These are phyloP conservation scores for Yarrowia sp. DNA, from an alignment of 805 yeast genomes.

Conservation along the genomic window DNA sequence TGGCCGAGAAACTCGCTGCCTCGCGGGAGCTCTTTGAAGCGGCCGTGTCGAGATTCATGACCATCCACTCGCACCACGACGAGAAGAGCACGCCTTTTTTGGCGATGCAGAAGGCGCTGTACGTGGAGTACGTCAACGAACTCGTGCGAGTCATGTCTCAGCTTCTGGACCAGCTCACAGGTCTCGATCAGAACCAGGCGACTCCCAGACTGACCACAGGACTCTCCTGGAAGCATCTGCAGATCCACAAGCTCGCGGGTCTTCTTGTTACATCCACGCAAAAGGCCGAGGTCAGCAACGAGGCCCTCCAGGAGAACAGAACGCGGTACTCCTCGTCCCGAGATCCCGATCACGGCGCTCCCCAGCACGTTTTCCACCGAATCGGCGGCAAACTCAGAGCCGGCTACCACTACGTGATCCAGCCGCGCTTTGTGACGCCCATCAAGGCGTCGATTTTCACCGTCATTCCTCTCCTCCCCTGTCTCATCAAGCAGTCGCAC, in stretches of 20 bases:
- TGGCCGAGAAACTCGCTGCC: not conserved
- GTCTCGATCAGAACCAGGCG: not conserved
- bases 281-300: not conserved
- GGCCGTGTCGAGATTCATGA: not conserved
- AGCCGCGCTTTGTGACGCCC: slow-evolving; percentile 28
- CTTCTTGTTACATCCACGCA: not conserved
- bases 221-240: not conserved
- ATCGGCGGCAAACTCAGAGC: not conserved
- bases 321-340: not conserved
- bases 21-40: not conserved
- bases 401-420: not conserved
- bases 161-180: not conserved
- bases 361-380: not conserved
- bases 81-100: not conserved
- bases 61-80: not conserved
- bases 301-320: not conserved
- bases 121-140: slow-evolving; percentile 6
- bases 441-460: slow-evolving; percentile 34
- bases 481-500: slow-evolving; percentile 34
- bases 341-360: not conserved
- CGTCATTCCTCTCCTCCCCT: slow-evolving; percentile 33
- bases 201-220: slow-evolving; percentile 7
- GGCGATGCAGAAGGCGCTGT: slow-evolving; percentile 14
- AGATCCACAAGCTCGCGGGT: not conserved
- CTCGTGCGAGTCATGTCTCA: not conserved